Base-by-base conservation (phyloP, 345 rosid species). In the Eucalyptus virginea region DNA sequence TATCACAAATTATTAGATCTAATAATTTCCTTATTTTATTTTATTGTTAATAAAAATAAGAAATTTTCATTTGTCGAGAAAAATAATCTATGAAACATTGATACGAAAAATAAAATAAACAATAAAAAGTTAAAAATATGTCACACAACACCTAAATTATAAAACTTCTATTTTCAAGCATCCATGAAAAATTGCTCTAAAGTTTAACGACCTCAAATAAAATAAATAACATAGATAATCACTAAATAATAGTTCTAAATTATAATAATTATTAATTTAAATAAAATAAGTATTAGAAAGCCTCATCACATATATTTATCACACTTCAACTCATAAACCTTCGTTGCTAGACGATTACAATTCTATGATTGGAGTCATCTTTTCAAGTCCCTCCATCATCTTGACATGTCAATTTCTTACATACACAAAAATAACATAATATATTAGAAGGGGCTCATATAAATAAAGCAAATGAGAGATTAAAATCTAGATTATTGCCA, bases 41-140 rank as follows among this genome's bases (percentile, higher is more conserved):
- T 54, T 56, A 56, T 56, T 56, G 0, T 56, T 1, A 56, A 24
- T 24, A 56, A 56, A 56, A 56, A 24, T 24, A 26, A 56, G 6
- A 56, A 1, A 0, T 24, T 24, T 2, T 56, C 3, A 56, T 56
- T 56, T 56, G 2, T 56, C 30, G 1, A 56, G 4, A 56, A 56
- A 56, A 56, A 1, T 26, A 56, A 2, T 56, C 13, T 30, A 56
- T 24, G 10, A 0, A 9, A 56, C 2, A 10, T 56, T 0, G 13
- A 56, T 26, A 24, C 3, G 1, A 10, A 2, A 56, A 56, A 24
- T 10, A 24, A 56, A 56, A 56, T 56, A 56, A 56, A 9, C 3
- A 24, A 56, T 23, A 56, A 56, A 56, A 56, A 24, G 30, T 56
- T 24, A 1, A 24, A 23, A 56, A 5, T 26, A 56, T 26, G 12